These are phyloP conservation scores for Salix brachista DNA, from an alignment of 345 rosid genomes.

Conservation along the genomic window DNA sequence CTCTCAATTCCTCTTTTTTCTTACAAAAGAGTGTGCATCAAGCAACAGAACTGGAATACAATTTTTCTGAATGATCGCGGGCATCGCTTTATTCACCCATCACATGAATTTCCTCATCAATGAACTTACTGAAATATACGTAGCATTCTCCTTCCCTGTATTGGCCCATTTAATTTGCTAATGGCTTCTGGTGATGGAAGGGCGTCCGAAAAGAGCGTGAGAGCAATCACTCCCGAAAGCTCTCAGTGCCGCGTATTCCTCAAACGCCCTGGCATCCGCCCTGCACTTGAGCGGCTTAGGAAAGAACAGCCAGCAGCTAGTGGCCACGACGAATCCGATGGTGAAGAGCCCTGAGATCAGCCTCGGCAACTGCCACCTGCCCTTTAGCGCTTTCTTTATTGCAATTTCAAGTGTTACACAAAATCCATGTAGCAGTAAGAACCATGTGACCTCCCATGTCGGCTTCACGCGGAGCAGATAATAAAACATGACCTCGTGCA, in stretches of 20 bases:
- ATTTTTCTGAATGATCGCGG: too few species aligned
- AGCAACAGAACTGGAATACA: too few species aligned
- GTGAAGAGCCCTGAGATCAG: constrained; percentile 11
- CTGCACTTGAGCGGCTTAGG: constrained; percentile 4
- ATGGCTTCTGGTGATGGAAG: too few species aligned
- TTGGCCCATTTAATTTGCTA: too few species aligned
- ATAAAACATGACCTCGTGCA: constrained; percentile 66
- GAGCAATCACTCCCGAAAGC: not conserved
- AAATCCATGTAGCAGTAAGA: constrained; percentile 51
- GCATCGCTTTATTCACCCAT: too few species aligned
- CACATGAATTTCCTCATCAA: too few species aligned
- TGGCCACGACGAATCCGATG: constrained; percentile 21
- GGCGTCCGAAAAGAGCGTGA: too few species aligned
- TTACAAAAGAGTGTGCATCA: too few species aligned
- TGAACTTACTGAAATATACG: too few species aligned
- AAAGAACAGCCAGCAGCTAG: constrained; percentile 33
- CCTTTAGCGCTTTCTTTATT: constrained; percentile 5
- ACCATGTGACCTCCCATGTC: constrained; percentile 46
- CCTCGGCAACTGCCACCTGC: constrained; percentile 14
- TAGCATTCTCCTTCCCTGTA: too few species aligned
- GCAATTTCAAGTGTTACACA: constrained; percentile 12
- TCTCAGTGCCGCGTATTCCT: constrained; percentile 37
- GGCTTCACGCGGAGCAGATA: constrained; percentile 42
- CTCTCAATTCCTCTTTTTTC: too few species aligned
- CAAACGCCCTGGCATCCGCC: constrained; percentile 33